phyloP scores from a whole-genome alignment of 139 green algal species.

The Chlamydomonas sp. region DNA sequence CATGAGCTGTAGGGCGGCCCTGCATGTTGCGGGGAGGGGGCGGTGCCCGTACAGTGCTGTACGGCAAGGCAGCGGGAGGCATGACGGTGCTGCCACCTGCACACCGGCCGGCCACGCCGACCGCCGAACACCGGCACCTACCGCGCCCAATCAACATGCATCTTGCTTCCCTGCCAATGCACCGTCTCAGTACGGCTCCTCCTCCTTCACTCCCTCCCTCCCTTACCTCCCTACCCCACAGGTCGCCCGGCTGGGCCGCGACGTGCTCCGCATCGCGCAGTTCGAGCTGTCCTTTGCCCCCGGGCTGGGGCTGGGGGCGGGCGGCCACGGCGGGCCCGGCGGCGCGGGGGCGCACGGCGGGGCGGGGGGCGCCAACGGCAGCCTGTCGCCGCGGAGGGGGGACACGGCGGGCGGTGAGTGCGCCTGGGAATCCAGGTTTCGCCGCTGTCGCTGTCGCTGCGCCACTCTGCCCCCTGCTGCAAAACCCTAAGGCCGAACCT shows the following conservation, averaged over 20 bases:
- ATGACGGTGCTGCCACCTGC: no score
- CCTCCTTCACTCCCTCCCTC: no score
- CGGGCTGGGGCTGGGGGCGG: no score
- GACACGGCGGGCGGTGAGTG: slow-evolving; percentile 18
- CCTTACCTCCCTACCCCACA: slow-evolving; percentile 11
- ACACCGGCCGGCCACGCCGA: no score
- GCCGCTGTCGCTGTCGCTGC: no score
- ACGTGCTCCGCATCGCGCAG: slow-evolving; percentile 65
- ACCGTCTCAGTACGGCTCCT: no score
- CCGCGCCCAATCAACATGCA: no score
- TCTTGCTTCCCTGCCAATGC: no score
- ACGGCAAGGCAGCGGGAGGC: background rate
- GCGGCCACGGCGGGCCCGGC: background rate
- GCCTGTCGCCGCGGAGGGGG: slow-evolving; percentile 10
- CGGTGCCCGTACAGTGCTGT: background rate
- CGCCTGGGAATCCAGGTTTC: no score
- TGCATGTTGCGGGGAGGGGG: background rate
- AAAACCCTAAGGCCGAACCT: background rate
- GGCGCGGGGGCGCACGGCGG: background rate
- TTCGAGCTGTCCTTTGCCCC: slow-evolving; percentile 61
- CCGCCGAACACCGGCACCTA: no score
- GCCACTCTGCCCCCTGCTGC: no score
- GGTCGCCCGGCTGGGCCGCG: slow-evolving; percentile 65
- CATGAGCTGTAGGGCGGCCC: background rate
- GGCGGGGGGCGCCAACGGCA: background rate